Evolutionary conservation across 2,329 filamentous ascomycete species (phyloP), one percentile per base, ranked within the genome.

Genomic region (Aspergillus calidoustus): DNA sequence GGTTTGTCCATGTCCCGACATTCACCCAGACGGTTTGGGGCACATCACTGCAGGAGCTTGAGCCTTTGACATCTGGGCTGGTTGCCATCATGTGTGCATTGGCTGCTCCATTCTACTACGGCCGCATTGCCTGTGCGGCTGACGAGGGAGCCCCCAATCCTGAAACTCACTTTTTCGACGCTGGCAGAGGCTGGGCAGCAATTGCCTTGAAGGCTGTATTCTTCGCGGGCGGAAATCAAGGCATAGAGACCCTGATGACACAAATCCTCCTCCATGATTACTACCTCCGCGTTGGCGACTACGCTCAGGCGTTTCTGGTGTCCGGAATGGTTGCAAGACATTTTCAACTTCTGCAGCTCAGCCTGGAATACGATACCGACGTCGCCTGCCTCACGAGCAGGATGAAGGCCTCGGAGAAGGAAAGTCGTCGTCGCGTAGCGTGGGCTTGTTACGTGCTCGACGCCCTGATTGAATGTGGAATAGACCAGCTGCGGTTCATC

Each of bases 371-470:
- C 48, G 72, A 73, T 46, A 69, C 68, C 15, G 73, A 75, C 47
- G 49, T 74, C 7, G 64, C 74, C 6, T 70, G 71, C 44, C 68
- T 65, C 7, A 62, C 66, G 0, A 48, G 56, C 22, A 59, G 64
- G 6, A 64, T 64, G n/a, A 66, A 65, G 8, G 60, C 63, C 5
- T 69, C 69, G 1, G 66, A 53, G 13, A 73, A 69, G 44, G 72
- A 75, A 51, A 72, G 68, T 17, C 66, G 73, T 2, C 59, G 73
- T 13, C 70, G 73, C 11, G 62, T 74, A 11, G 70, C 74, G 66
- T 74, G 73, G 73, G 69, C 68, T 31, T 73, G 72, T 49, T 75
- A 74, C 59, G 63, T 74, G 13, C 65, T 69, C 55, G 71, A 74
- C 60, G 71, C 50, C 2, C 38, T 53, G 11, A 53, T 53, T 31